Percentiles rank a stretch among this genome's conserved stretches.
phyloP scores from a whole-genome alignment of 805 yeast species.

The Pichia nakasei region DNA sequence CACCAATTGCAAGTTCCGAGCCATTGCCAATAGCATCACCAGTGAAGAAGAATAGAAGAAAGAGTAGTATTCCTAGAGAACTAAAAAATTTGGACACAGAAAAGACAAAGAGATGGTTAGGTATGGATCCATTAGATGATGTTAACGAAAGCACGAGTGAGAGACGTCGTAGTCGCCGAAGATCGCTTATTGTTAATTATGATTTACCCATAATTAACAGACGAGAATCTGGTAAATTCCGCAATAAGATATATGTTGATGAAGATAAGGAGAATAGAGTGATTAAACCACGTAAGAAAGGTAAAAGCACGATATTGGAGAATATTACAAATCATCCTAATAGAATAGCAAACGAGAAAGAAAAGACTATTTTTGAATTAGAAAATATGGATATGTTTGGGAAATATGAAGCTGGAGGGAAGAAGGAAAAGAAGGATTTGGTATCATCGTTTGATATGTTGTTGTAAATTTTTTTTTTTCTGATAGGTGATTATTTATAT shows the following conservation, averaged over 20 bases:
- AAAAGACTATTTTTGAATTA: constrained; percentile 5
- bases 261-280: constrained; percentile 12
- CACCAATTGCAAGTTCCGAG: too few species aligned
- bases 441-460: background rate
- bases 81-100: constrained; percentile 31
- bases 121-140: constrained; percentile 21
- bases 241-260: constrained; percentile 19
- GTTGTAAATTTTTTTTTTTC: background rate
- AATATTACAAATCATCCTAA: constrained; percentile 5
- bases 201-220: constrained; percentile 57
- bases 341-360: background rate
- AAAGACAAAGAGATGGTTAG: constrained; percentile 13
- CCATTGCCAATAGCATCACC: background rate
- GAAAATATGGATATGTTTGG: constrained; percentile 6
- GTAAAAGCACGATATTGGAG: background rate
- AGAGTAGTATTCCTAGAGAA: constrained; percentile 23
- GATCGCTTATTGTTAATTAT: constrained; percentile 49
- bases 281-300: background rate
- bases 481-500: background rate
- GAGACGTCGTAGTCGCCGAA: constrained; percentile 31
- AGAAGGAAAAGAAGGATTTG: background rate
- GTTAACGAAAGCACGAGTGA: constrained; percentile 7
- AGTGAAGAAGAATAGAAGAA: constrained; percentile 1
- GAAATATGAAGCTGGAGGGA: background rate
- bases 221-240: constrained; percentile 62